These are phyloP conservation scores for Fraxinus latifolia DNA, from an alignment of 305 asterid genomes.

Conservation along the genomic window DNA sequence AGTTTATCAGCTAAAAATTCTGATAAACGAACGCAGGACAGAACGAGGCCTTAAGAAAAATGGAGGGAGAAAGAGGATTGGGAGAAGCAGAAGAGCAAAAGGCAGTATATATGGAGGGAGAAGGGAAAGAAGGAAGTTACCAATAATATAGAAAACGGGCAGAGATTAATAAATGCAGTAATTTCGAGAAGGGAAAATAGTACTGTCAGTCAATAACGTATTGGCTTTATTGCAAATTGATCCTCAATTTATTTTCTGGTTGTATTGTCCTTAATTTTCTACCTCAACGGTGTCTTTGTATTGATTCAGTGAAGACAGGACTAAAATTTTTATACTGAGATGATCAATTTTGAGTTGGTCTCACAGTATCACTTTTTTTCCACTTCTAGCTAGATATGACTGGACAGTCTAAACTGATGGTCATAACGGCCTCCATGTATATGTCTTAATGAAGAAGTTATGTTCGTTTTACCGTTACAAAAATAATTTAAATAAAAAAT, in stretches of 20 bases:
- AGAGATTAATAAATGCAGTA: conserved; percentile 38
- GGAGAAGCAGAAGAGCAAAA: conserved; percentile 36
- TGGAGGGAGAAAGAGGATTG: conserved; percentile 25
- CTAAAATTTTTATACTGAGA: not conserved
- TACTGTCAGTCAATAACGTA: not conserved
- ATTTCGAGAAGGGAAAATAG: not conserved
- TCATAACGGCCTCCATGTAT: not conserved
- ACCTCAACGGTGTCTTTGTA: not conserved
- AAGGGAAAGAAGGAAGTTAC: conserved; percentile 30
- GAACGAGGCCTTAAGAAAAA: conserved; percentile 9
- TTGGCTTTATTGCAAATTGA: conserved; percentile 10
- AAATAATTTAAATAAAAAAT: not conserved
- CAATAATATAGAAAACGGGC: conserved; percentile 25
- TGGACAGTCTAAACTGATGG: not conserved
- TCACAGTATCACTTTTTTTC: not conserved
- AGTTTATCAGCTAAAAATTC: conserved; percentile 36
- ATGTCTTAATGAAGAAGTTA: not conserved
- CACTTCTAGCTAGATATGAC: not conserved
- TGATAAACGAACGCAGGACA: conserved; percentile 36
- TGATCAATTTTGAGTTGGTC: not conserved
- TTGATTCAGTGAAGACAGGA: not conserved
- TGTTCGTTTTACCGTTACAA: not conserved
- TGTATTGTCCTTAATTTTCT: not conserved
- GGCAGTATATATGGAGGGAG: conserved; percentile 62
- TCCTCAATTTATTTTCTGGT: not conserved